Percentiles rank a stretch among this genome's conserved stretches.
phyloP scores from a whole-genome alignment of 2,329 filamentous ascomycete genomes.

The Elsinoe fawcettii region DNA sequence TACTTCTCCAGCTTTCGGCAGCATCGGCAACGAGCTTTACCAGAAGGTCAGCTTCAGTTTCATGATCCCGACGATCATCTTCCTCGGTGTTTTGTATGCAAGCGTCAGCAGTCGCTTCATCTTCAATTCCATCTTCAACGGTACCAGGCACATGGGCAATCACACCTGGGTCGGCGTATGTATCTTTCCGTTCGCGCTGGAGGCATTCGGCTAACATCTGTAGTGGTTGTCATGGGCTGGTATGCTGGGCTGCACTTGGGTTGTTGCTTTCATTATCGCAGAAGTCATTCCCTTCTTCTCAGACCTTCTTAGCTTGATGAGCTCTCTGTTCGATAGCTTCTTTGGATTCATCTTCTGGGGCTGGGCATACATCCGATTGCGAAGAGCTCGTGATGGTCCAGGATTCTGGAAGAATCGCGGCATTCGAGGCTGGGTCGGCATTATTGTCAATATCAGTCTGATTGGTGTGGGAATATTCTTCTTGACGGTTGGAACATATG shows the following conservation, averaged over 20 bases:
- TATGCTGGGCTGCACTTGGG: conserved; percentile 69
- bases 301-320: conserved; percentile 61
- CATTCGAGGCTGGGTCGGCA: conserved; percentile 45
- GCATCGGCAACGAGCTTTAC: conserved; percentile 62
- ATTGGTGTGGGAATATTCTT: conserved; percentile 74
- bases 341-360: conserved; percentile 97
- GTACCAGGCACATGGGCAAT: conserved; percentile 67
- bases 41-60: conserved; percentile 89
- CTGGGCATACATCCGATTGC: conserved; percentile 70
- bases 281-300: conserved; percentile 68
- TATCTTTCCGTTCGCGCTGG: background rate
- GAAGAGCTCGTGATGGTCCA: conserved; percentile 53
- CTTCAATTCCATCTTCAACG: conserved; percentile 81
- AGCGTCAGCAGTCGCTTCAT: conserved; percentile 84
- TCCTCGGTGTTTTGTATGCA: conserved; percentile 83
- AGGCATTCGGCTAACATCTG: background rate
- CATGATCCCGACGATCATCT: conserved; percentile 92
- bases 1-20: conserved; percentile 79
- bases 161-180: conserved; percentile 65
- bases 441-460: conserved; percentile 63
- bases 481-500: conserved; percentile 73
- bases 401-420: conserved; percentile 48
- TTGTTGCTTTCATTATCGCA: conserved; percentile 85
- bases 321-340: conserved; percentile 85
- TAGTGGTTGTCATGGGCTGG: conserved; percentile 67